Conservation (phyloP, 1,139 yeast species). For the Pichia sp. region DNA sequence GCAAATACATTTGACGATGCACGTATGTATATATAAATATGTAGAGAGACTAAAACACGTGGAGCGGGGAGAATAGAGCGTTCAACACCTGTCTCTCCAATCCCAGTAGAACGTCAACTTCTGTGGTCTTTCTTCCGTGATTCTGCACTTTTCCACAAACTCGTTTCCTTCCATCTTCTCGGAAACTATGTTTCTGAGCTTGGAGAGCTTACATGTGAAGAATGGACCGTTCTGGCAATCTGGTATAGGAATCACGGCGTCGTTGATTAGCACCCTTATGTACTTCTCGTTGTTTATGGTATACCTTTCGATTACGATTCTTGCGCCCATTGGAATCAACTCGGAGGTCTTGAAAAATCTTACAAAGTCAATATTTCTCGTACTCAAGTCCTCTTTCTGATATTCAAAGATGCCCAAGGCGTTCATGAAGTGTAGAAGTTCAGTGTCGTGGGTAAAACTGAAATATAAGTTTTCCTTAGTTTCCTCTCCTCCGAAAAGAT, state of each 20-base stretch:
- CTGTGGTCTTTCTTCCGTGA: conserved; percentile 21
- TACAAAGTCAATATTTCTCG: conserved; percentile 38
- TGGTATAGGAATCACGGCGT: conserved; percentile 50
- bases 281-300: conserved; percentile 30
- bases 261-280: conserved; percentile 51
- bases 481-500: conserved; percentile 39
- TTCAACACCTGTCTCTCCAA: conserved; percentile 20
- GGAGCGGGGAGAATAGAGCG: background rate
- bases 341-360: conserved; percentile 46
- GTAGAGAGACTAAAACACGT: background rate
- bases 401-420: conserved; percentile 40
- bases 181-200: conserved; percentile 34
- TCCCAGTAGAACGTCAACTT: conserved; percentile 30
- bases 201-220: conserved; percentile 39
- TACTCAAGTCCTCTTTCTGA: conserved; percentile 36
- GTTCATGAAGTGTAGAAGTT: conserved; percentile 41
- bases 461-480: conserved; percentile 22
- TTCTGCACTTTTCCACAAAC: conserved; percentile 33
- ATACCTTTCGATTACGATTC: conserved; percentile 47
- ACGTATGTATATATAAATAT: background rate
- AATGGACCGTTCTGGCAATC: conserved; percentile 45
- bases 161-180: conserved; percentile 33
- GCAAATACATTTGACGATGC: background rate
- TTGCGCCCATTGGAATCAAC: conserved; percentile 54
- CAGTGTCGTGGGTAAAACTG: conserved; percentile 52